Evolutionary conservation across 371 early-diverging fungal genomes (phyloP).

Genomic region (Mortierella sp.): DNA sequence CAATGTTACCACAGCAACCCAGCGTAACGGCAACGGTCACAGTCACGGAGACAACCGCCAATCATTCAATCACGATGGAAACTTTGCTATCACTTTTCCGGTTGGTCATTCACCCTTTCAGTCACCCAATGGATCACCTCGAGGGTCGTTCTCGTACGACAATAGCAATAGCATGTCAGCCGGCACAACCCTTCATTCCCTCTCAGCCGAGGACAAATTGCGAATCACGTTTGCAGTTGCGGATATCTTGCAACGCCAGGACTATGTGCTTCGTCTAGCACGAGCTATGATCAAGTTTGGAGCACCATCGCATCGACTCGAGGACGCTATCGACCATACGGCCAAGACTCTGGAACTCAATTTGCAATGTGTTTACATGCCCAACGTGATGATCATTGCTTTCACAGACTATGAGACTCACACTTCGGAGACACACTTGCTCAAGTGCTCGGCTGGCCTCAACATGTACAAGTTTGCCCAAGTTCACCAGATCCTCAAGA

Average conservation of each 20-base stretch:
- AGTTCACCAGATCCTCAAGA: slow-evolving; percentile 64
- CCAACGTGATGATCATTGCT: slow-evolving; percentile 73
- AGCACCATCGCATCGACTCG: slow-evolving; percentile 82
- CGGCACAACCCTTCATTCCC: slow-evolving; percentile 5
- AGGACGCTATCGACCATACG: slow-evolving; percentile 70
- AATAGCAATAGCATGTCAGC: slow-evolving; percentile 14
- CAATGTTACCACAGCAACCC: slow-evolving; percentile 14
- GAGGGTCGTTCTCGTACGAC: slow-evolving; percentile 40
- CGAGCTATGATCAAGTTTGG: slow-evolving; percentile 76
- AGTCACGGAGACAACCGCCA: background rate
- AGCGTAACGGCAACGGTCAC: slow-evolving; percentile 14
- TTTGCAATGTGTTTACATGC: slow-evolving; percentile 68
- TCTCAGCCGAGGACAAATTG: slow-evolving; percentile 61
- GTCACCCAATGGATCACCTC: slow-evolving; percentile 41
- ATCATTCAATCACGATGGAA: slow-evolving; percentile 16
- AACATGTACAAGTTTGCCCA: slow-evolving; percentile 72
- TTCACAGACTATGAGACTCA: slow-evolving; percentile 80
- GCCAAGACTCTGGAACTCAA: slow-evolving; percentile 68
- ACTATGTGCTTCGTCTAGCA: slow-evolving; percentile 75
- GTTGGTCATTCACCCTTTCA: slow-evolving; percentile 30
- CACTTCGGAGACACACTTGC: slow-evolving; percentile 78
- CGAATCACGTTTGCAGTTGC: slow-evolving; percentile 69
- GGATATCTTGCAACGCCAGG: slow-evolving; percentile 72
- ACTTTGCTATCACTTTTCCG: slow-evolving; percentile 22
- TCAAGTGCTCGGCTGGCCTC: slow-evolving; percentile 64